These are phyloP conservation scores for Exophiala phaeomuriformis DNA, from an alignment of 2,329 filamentous ascomycete species.

Conservation along the genomic window DNA sequence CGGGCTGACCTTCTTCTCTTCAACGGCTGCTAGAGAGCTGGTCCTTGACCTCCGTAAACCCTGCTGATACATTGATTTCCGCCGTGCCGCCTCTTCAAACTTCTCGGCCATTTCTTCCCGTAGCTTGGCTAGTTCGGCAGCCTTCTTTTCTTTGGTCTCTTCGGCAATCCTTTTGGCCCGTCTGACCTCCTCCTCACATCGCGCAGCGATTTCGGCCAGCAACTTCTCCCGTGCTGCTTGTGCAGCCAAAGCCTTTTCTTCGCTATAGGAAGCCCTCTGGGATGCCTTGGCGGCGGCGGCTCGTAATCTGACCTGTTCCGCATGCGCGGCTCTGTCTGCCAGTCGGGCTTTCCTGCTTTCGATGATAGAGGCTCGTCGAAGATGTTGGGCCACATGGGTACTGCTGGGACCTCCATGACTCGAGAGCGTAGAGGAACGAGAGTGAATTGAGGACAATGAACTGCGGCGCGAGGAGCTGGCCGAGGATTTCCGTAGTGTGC, in stretches of 20 bases:
- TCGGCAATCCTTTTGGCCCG: slow-evolving; percentile 60
- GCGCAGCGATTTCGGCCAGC: slow-evolving; percentile 56
- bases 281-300: slow-evolving; percentile 56
- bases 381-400: slow-evolving; percentile 57
- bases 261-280: slow-evolving; percentile 49
- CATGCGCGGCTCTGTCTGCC: slow-evolving; percentile 58
- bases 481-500: slow-evolving; percentile 52
- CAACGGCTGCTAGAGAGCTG: slow-evolving; percentile 42
- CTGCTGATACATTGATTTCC: slow-evolving; percentile 45
- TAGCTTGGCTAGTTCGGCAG: slow-evolving; percentile 53
- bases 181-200: slow-evolving; percentile 59
- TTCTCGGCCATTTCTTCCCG: slow-evolving; percentile 58
- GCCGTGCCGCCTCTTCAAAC: slow-evolving; percentile 55
- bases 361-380: slow-evolving; percentile 58
- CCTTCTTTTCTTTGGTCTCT: slow-evolving; percentile 57
- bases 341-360: slow-evolving; percentile 57
- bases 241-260: slow-evolving; percentile 57
- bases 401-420: slow-evolving; percentile 46
- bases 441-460: slow-evolving; percentile 56
- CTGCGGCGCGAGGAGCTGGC: slow-evolving; percentile 57
- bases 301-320: slow-evolving; percentile 57
- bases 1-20: slow-evolving; percentile 38
- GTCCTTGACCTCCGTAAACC: slow-evolving; percentile 46
- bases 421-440: slow-evolving; percentile 50
- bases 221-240: slow-evolving; percentile 57